Evolutionary conservation across 2,329 filamentous ascomycete genomes (phyloP), one percentile per base, ranked within the genome.

Genomic region (Zasmidium citrigriseum): DNA sequence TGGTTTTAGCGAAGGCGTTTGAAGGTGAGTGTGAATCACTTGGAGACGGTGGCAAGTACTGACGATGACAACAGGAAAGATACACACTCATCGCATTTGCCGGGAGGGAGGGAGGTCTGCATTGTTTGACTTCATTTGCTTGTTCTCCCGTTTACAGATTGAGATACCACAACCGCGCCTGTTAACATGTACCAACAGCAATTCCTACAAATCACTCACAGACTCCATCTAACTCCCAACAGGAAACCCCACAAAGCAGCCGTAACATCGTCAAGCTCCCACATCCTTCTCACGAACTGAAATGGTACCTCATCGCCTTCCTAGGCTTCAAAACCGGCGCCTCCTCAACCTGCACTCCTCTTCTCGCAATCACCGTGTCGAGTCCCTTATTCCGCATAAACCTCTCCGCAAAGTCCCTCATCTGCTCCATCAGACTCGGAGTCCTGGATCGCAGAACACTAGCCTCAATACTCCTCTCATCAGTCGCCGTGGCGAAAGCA

Each of bases 291-390:
- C 44, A 25, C 5, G 20, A 23, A 29, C 53, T 58, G 34, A 62
- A 62, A 54, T 56, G 59, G 50, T 65, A 69, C 66, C 55, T 51
- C 56, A 63, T 60, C 24, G 57, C 63, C 55, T 60, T 68, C 58
- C 61, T 64, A 50, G 67, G 67, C 64, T 59, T 67, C 56, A 68
- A 52, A 41, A 66, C 63, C 41, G 46, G 59, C 58, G 58, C 61
- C 44, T 57, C 62, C 23, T 59, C 64, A 23, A 54, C 52, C 18
- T 55, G 61, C 46, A 48, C 44, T 50, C 38, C 22, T 16, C 47
- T 52, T 45, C 48, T 57, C 46, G 47, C 55, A 51, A 58, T 45
- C 20, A 52, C 46, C 48, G 41, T 34, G 46, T 53, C 49, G 24
- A 14, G 1, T 3, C 54, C 63, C 54, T 55, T 58, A 11, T 48